phyloP scores from a whole-genome alignment of 805 yeast species.

The Cyberlindnera amylophila region DNA sequence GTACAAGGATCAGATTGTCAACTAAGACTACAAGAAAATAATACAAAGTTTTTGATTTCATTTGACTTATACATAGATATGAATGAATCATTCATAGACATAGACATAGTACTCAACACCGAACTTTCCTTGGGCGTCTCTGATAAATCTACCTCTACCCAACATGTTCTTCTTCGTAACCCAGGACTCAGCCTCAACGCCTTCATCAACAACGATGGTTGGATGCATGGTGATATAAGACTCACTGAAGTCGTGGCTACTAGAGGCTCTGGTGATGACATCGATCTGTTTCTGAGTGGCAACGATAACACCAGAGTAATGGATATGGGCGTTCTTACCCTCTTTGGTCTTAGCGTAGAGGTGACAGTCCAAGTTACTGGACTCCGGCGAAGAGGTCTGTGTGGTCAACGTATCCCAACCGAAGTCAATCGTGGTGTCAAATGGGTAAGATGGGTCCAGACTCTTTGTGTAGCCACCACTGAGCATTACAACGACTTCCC shows the following conservation, averaged over 20 bases:
- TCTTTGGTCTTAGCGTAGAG: slow-evolving; percentile 41
- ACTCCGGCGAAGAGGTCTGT: slow-evolving; percentile 27
- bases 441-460: slow-evolving; percentile 33
- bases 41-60: too few relatives aligned
- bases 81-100: not conserved
- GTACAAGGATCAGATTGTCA: slow-evolving; percentile 34
- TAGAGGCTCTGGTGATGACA: slow-evolving; percentile 33
- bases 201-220: slow-evolving; percentile 38
- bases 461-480: slow-evolving; percentile 36
- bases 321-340: slow-evolving; percentile 40
- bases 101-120: slow-evolving; percentile 54
- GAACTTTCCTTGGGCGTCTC: slow-evolving; percentile 41
- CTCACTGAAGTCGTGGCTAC: slow-evolving; percentile 38
- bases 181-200: slow-evolving; percentile 48
- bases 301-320: slow-evolving; percentile 48
- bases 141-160: slow-evolving; percentile 58
- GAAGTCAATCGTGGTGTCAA: slow-evolving; percentile 32
- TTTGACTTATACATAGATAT: too few relatives aligned
- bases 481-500: slow-evolving; percentile 30
- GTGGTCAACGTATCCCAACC: slow-evolving; percentile 50
- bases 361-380: slow-evolving; percentile 44
- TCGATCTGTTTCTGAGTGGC: slow-evolving; percentile 33
- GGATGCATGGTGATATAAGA: slow-evolving; percentile 50
- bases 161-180: slow-evolving; percentile 42
- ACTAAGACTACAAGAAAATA: not conserved